Evolutionary conservation across 768 basidiomycete species (phyloP).

Genomic region (Termitomyces sp.): DNA sequence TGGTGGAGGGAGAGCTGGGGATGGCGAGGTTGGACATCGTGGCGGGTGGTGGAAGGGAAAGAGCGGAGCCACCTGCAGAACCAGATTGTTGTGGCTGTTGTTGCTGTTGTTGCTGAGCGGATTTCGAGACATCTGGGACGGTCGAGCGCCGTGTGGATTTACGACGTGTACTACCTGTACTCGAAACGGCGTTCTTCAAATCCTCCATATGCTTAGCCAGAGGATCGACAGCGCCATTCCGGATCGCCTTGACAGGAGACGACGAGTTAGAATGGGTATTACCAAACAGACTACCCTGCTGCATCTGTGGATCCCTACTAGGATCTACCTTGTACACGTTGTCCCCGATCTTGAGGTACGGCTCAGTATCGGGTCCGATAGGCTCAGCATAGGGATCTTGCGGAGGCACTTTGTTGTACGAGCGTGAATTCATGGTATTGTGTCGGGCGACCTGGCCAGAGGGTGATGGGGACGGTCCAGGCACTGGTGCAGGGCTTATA

Average conservation of each 20-base stretch:
- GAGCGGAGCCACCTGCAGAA: slow-evolving; percentile 21
- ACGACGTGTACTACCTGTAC: slow-evolving; percentile 45
- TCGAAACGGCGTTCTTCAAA: slow-evolving; percentile 43
- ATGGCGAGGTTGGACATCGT: slow-evolving; percentile 12
- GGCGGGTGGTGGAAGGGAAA: slow-evolving; percentile 32
- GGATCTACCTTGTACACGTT: slow-evolving; percentile 68
- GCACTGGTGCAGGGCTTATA: slow-evolving; percentile 16
- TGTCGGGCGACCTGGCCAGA: slow-evolving; percentile 13
- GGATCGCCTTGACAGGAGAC: slow-evolving; percentile 23
- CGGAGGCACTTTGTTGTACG: slow-evolving; percentile 21
- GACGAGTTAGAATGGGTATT: slow-evolving; percentile 15
- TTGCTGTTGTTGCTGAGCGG: slow-evolving; percentile 21
- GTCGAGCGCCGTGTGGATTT: slow-evolving; percentile 34
- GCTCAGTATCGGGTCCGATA: slow-evolving; percentile 61
- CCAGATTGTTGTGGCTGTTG: slow-evolving; percentile 20
- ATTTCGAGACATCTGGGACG: background rate
- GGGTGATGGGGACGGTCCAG: slow-evolving; percentile 20
- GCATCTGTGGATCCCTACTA: slow-evolving; percentile 56
- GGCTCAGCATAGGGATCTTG: slow-evolving; percentile 55
- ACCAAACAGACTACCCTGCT: slow-evolving; percentile 25
- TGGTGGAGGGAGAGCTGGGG: slow-evolving; percentile 26
- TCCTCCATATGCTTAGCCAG: slow-evolving; percentile 65
- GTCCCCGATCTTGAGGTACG: slow-evolving; percentile 67
- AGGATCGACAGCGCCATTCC: slow-evolving; percentile 49
- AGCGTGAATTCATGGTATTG: slow-evolving; percentile 17